These are phyloP conservation scores for Microbotryomycetes sp. DNA, from an alignment of 1,284 basidiomycete genomes.

Conservation along the genomic window DNA sequence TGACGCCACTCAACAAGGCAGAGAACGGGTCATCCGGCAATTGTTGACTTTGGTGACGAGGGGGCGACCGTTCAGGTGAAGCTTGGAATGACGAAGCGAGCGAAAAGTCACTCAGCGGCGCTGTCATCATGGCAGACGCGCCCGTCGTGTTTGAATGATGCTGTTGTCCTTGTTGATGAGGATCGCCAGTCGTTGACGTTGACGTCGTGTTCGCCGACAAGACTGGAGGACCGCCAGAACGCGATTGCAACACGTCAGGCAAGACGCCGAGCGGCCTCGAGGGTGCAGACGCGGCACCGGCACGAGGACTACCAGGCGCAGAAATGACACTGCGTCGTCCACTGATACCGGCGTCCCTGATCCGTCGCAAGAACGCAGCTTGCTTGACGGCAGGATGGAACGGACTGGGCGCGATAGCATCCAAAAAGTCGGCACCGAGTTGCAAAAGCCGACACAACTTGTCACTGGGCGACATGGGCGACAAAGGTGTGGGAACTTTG, in stretches of 20 bases:
- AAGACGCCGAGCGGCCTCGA: background rate
- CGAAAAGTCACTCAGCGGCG: background rate
- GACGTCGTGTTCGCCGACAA: too few species aligned
- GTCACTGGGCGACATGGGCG: conserved; percentile 15
- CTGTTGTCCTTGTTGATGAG: background rate
- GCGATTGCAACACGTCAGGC: background rate
- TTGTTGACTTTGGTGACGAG: conserved; percentile 6
- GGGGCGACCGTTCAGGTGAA: background rate
- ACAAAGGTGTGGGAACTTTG: background rate
- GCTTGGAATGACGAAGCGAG: background rate
- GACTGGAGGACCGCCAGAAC: too few species aligned
- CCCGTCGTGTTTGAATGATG: background rate
- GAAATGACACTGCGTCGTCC: conserved; percentile 17
- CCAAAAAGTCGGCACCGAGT: conserved; percentile 28
- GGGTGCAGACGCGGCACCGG: background rate
- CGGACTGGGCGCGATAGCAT: conserved; percentile 23
- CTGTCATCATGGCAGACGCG: background rate
- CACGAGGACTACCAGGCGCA: conserved; percentile 14
- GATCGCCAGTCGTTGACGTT: background rate
- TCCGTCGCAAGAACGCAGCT: conserved; percentile 27
- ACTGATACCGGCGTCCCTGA: conserved; percentile 23
- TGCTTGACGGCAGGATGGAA: conserved; percentile 24
- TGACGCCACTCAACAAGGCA: conserved; percentile 17
- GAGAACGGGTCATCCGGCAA: conserved; percentile 22
- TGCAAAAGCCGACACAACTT: conserved; percentile 29